Base-by-base conservation (phyloP, 2,329 filamentous ascomycete species). In the Epichloe elymi region DNA sequence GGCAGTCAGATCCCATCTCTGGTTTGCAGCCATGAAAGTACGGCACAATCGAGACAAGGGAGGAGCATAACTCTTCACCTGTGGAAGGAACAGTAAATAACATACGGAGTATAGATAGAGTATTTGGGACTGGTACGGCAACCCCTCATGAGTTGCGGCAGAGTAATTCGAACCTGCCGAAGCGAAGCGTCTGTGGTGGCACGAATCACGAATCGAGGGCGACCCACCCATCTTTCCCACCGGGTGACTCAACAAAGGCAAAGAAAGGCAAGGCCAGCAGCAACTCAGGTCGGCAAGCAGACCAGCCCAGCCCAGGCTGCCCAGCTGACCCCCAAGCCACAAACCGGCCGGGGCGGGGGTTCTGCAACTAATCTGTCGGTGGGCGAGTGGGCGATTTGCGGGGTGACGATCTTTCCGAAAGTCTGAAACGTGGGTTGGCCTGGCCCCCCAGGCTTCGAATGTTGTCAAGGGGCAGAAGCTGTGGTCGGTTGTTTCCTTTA, bases 291-390 rank as follows among this genome's bases (percentile, higher is more conserved):
- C 39, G 37, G 41, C 48, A 33, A 33, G 47, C 41, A 50, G 48
- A 36, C 46, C 53, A 55, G 51, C 51, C 46, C 53, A 55, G 51
- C 51, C 26, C 26, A 10, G 51, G 41, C 53, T 53, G 51, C 51
- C 26, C 26, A 30, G 49, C 51, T 55, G 53, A 55, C 53, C 49
- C 36, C 36, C 41, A 53, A 55, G 51, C 51, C 51, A 55, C 53
- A 51, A 44, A 51, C 35, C 44, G 46, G 46, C 37, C 38, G 15
- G 47, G 35, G 53, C 48, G 51, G 53, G 51, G 51, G 53, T 53
- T 53, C 50, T 52, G 47, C 23, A 46, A 52, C 47, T 26, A 26
- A 8, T 30, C 38, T 23, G 33, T 53, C 2, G 1, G 26, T 26
- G 26, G 37, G 46, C 33, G 33, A 52, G 26, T 26, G 26, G 37